phyloP scores from a whole-genome alignment of 305 asterid genomes.

The Coffea humblotiana region DNA sequence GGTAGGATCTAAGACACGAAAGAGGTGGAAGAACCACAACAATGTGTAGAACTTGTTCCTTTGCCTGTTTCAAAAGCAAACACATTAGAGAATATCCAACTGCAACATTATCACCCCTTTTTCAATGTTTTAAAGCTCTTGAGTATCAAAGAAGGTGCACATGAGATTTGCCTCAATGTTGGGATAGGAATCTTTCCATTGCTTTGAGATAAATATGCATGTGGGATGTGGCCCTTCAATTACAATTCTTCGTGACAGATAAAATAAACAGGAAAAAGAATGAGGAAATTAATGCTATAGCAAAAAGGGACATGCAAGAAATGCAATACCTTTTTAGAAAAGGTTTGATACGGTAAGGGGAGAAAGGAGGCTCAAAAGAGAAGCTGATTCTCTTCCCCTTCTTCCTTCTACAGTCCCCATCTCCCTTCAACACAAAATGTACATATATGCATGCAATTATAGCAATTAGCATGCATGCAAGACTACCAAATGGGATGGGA shows the following conservation, averaged over 20 bases:
- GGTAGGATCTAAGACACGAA: constrained; percentile 26
- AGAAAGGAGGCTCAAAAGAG: constrained; percentile 20
- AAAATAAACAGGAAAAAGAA: not conserved
- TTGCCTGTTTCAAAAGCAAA: constrained; percentile 32
- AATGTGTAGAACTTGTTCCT: constrained; percentile 24
- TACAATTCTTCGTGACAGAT: not conserved
- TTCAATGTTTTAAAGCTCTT: not conserved
- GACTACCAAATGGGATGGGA: constrained; percentile 2
- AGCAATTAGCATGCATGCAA: constrained; percentile 18
- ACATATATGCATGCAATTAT: constrained; percentile 1
- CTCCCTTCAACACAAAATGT: constrained; percentile 19
- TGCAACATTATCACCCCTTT: not conserved
- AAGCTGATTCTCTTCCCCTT: constrained; percentile 24
- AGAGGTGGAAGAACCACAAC: constrained; percentile 34
- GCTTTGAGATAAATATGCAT: constrained; percentile 4
- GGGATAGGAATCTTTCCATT: constrained; percentile 21
- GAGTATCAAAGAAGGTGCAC: constrained; percentile 20
- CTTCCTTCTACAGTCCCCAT: constrained; percentile 25
- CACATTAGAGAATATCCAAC: constrained; percentile 2
- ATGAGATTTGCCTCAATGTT: constrained; percentile 2
- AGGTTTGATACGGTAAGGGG: constrained; percentile 12
- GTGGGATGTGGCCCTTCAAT: constrained; percentile 7
- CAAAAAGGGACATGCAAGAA: not conserved
- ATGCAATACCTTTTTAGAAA: constrained; percentile 22
- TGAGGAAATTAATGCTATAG: not conserved